Base-by-base conservation (phyloP, 1,284 basidiomycete species). In the Cerrena zonata region DNA sequence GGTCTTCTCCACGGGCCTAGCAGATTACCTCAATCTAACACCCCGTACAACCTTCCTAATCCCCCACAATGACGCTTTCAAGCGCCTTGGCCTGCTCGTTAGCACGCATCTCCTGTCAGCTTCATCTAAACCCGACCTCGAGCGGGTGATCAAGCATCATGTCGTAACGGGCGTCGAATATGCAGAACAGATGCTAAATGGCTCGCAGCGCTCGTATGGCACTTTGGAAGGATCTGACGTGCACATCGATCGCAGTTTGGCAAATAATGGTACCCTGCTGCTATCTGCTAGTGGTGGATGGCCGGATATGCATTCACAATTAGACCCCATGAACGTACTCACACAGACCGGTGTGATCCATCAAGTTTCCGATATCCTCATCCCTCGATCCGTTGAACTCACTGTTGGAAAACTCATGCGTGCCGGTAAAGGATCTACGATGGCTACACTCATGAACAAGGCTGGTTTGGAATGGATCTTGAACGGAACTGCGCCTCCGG, bases 291-390 rank as follows among this genome's bases (percentile, higher is more conserved):
- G 86, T 60, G 88, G 86, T 37, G 89, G 89, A 12, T 88, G 87
- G 87, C 67, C 77, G 23, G 80, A 79, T 45, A 80, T 89, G 76
- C 78, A 72, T 58, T 74, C 82, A 5, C 69, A 74, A 50, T 61
- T 88, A 36, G 69, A 72, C 55, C 72, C 78, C 18, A 70, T 66
- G 52, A 82, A 98, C 64, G 72, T 83, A 34, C 78, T 92, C 48
- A 95, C 94, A 0, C 76, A 83, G 56, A 97, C 94, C 2, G 95
- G 96, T 12, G 91, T 90, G 19, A 79, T 98, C 43, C 95, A 99
- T 65, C 86, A 92, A 60, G 74, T 98, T 49, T 83, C 86, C 12
- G 91, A 95, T 65, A 80, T 99, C 30, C 76, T 94, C 58, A 79
- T 98, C 42, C 96, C 96, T 13, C 80, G 92, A n/a, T 84, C 87